Conservation (phyloP, 2,329 filamentous ascomycete species). For the Ophiostoma himal-ulmi region DNA sequence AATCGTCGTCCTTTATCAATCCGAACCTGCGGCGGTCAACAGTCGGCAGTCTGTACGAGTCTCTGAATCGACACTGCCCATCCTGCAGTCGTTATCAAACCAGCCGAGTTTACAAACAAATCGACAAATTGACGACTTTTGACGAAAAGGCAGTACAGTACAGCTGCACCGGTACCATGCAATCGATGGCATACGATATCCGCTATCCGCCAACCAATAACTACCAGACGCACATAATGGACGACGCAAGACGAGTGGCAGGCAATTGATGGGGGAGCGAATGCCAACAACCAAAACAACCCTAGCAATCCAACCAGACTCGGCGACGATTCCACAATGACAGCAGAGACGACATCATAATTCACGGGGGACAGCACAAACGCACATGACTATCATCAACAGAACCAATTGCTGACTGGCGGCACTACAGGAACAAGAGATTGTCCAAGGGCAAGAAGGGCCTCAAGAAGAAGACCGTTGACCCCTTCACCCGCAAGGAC, state of each 20-base stretch:
- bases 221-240: background rate
- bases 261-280: background rate
- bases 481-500: constrained; percentile 98
- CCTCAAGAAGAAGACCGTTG: constrained; percentile 97
- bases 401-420: constrained; percentile 12
- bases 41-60: background rate
- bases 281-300: background rate
- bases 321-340: background rate
- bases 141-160: background rate
- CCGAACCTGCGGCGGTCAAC: background rate
- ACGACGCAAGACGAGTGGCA: background rate
- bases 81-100: background rate
- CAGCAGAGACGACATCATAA: background rate
- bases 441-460: constrained; percentile 99
- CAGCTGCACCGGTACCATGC: background rate
- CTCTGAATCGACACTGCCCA: background rate
- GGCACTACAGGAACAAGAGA: constrained; percentile 82
- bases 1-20: constrained; percentile 5
- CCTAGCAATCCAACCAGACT: background rate
- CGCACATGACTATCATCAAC: background rate
- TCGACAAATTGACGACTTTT: background rate
- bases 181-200: background rate
- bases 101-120: background rate
- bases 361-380: background rate
- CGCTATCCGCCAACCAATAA: no score